Evolutionary conservation across 495 filamentous ascomycete genomes (phyloP).

Genomic region (Penicillium paradoxum): DNA sequence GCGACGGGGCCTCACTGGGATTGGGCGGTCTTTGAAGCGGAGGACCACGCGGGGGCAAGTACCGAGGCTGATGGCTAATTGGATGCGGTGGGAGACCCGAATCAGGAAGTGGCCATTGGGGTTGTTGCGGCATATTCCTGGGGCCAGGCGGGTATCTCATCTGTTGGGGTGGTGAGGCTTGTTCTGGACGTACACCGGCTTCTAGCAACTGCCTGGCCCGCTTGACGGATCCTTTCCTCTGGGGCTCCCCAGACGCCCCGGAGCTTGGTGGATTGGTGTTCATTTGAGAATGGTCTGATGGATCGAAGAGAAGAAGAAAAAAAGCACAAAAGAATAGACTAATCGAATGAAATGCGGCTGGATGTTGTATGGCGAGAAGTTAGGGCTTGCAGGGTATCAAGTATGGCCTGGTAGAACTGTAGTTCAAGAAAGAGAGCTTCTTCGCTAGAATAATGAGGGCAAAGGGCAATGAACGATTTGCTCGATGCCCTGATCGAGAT

Average conservation of each 20-base stretch:
- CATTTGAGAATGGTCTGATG: conserved; percentile 10
- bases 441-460: not conserved
- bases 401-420: not conserved
- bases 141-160: conserved; percentile 16
- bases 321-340: not conserved
- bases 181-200: conserved; percentile 42
- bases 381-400: conserved; percentile 5
- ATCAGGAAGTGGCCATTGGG: conserved; percentile 42
- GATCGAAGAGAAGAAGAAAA: not conserved
- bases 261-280: conserved; percentile 7
- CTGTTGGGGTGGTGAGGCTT: conserved; percentile 23
- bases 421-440: not conserved
- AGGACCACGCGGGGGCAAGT: conserved; percentile 47
- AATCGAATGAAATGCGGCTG: not conserved
- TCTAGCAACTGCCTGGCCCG: conserved; percentile 50
- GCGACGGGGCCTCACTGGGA: conserved; percentile 41
- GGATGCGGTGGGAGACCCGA: conserved; percentile 25
- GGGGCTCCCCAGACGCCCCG: conserved; percentile 11
- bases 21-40: conserved; percentile 65
- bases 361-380: not conserved
- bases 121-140: conserved; percentile 24
- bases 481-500: conserved; percentile 18
- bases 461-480: not conserved
- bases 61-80: conserved; percentile 35
- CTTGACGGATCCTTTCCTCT: conserved; percentile 41